These are phyloP conservation scores for Meyerozyma guilliermondii DNA, from an alignment of 1,139 yeast species.

Conservation along the genomic window DNA sequence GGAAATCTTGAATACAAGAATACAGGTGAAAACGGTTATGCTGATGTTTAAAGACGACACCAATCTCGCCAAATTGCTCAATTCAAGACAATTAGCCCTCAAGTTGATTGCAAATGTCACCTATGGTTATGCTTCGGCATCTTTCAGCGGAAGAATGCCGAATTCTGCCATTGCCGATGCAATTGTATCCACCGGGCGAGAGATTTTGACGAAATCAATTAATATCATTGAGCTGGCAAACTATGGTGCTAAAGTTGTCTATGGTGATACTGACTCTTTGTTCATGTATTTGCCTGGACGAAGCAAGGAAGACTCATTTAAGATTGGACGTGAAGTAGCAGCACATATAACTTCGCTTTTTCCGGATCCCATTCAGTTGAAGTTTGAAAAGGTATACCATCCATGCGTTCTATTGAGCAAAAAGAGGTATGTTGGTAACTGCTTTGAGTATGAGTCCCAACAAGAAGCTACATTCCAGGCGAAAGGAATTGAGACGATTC, in stretches of 20 bases:
- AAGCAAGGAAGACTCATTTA: conserved; percentile 70
- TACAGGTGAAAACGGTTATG: conserved; percentile 75
- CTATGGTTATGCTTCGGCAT: conserved; percentile 92
- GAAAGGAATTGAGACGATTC: conserved; percentile 89
- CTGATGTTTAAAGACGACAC: conserved; percentile 40
- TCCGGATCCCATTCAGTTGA: conserved; percentile 77
- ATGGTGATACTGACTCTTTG: conserved; percentile 93
- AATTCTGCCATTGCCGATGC: conserved; percentile 93
- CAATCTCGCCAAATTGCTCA: conserved; percentile 51
- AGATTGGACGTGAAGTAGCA: conserved; percentile 68
- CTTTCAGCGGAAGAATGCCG: conserved; percentile 96
- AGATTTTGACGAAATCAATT: conserved; percentile 69
- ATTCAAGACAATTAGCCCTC: conserved; percentile 79
- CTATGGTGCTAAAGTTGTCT: conserved; percentile 91
- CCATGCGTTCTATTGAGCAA: conserved; percentile 81
- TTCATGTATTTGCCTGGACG: conserved; percentile 89
- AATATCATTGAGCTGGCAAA: conserved; percentile 52
- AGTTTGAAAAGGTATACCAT: conserved; percentile 89
- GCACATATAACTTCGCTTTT: conserved; percentile 55
- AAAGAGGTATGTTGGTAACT: conserved; percentile 83
- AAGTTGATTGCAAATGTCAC: conserved; percentile 93
- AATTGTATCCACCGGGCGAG: conserved; percentile 87
- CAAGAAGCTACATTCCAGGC: conserved; percentile 75
- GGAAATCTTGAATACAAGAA: conserved; percentile 75
- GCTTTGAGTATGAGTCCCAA: conserved; percentile 59